Evolutionary conservation across 164 flowering plant species (phyloP).

Genomic region (Akebia trifoliata): DNA sequence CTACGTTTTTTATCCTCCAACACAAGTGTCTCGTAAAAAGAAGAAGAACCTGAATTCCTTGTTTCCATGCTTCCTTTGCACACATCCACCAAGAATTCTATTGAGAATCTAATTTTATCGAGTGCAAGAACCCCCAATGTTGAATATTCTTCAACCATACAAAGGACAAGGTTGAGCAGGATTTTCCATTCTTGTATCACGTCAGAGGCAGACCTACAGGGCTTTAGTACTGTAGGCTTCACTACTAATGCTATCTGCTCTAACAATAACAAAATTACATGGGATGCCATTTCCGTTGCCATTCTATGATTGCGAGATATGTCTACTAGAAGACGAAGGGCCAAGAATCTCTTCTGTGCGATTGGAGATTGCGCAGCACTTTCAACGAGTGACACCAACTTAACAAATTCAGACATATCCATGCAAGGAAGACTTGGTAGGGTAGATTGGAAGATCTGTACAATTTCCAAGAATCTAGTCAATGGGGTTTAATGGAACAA

Average conservation of each 20-base stretch:
- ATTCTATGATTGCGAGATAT: constrained; percentile 27
- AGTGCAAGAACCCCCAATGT: constrained; percentile 34
- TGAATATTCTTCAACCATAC: constrained; percentile 36
- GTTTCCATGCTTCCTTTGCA: constrained; percentile 7
- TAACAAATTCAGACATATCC: constrained; percentile 32
- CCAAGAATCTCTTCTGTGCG: constrained; percentile 28
- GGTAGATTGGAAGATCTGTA: constrained; percentile 41
- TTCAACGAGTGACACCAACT: constrained; percentile 33
- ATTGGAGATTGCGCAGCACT: constrained; percentile 34
- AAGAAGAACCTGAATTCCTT: constrained; percentile 6
- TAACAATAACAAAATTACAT: constrained; percentile 29
- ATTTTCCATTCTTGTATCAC: constrained; percentile 29
- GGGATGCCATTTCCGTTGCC: constrained; percentile 24
- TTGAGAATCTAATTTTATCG: constrained; percentile 29
- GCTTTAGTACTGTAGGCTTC: constrained; percentile 14
- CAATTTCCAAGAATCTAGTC: constrained; percentile 13
- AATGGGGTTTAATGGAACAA: not conserved
- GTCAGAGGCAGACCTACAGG: constrained; percentile 14
- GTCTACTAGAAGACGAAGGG: constrained; percentile 38
- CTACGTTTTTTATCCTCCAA: constrained; percentile 15
- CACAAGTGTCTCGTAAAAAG: constrained; percentile 10
- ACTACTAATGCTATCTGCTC: constrained; percentile 34
- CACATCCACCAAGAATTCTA: constrained; percentile 26
- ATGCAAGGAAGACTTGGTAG: constrained; percentile 16
- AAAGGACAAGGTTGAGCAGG: constrained; percentile 36